Conservation (phyloP, 768 basidiomycete genomes). For the Lactarius psammicola region DNA sequence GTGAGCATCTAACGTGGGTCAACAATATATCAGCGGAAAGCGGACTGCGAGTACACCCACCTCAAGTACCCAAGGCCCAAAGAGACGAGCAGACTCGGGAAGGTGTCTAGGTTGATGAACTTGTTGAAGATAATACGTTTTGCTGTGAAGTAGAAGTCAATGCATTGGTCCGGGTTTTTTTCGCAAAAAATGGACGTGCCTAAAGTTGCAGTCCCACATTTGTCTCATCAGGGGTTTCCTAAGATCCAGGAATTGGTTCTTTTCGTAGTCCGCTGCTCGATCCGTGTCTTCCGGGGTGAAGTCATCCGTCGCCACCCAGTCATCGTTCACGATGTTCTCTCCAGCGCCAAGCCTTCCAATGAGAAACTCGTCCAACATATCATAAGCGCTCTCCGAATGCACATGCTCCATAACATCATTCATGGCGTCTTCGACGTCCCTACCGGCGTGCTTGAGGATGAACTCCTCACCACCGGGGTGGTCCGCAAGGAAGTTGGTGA, state of each 20-base stretch:
- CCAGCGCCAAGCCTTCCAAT: slow-evolving; percentile 80
- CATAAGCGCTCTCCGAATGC: slow-evolving; percentile 89
- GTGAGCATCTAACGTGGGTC: slow-evolving; percentile 59
- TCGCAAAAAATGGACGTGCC: slow-evolving; percentile 43
- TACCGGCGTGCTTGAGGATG: slow-evolving; percentile 78
- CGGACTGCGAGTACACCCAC: slow-evolving; percentile 38
- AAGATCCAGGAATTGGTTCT: slow-evolving; percentile 90
- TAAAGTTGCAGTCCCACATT: slow-evolving; percentile 85
- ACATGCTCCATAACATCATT: slow-evolving; percentile 75
- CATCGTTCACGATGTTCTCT: slow-evolving; percentile 75
- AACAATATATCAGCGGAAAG: slow-evolving; percentile 5
- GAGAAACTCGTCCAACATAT: slow-evolving; percentile 84
- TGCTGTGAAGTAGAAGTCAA: slow-evolving; percentile 45
- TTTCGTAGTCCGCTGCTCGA: slow-evolving; percentile 73
- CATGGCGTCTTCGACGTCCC: slow-evolving; percentile 82
- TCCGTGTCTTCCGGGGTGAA: slow-evolving; percentile 93
- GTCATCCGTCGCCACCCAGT: slow-evolving; percentile 88
- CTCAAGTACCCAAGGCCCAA: slow-evolving; percentile 81
- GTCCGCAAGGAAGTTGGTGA: slow-evolving; percentile 78
- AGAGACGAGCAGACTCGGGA: slow-evolving; percentile 78
- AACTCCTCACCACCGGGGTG: slow-evolving; percentile 96
- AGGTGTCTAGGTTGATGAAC: slow-evolving; percentile 96
- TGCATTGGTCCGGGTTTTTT: neutral
- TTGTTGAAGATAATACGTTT: slow-evolving; percentile 93
- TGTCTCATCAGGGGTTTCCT: slow-evolving; percentile 80